These are phyloP conservation scores for Arxiozyma heterogenica DNA, from an alignment of 1,139 yeast genomes.

Conservation along the genomic window DNA sequence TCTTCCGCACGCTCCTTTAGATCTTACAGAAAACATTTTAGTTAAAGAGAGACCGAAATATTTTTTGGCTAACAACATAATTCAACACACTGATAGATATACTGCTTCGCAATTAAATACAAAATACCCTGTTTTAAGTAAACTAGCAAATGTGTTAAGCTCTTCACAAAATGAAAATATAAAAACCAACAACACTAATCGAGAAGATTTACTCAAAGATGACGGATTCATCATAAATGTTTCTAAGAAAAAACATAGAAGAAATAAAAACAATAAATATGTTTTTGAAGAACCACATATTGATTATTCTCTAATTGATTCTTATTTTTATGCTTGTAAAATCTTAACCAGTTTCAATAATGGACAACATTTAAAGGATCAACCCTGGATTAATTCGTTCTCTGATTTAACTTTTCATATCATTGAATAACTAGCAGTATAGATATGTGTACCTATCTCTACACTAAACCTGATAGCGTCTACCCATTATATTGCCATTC, in stretches of 20 bases:
- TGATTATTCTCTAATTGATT: conserved; percentile 32
- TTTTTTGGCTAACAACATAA: conserved; percentile 42
- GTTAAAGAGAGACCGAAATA: conserved; percentile 30
- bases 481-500: no score
- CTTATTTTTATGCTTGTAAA: conserved; percentile 32
- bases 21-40: conserved; percentile 43
- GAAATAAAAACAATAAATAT: conserved; percentile 28
- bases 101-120: conserved; percentile 36
- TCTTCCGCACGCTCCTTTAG: conserved; percentile 69
- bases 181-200: not conserved
- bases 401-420: conserved; percentile 44
- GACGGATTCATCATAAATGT: conserved; percentile 26
- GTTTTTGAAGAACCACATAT: conserved; percentile 32
- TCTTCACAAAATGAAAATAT: not conserved
- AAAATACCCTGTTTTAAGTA: conserved; percentile 38
- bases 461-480: no score
- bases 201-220: conserved; percentile 3
- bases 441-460: not conserved
- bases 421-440: conserved; percentile 6
- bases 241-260: conserved; percentile 27
- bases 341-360: conserved; percentile 18
- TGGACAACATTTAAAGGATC: conserved; percentile 17
- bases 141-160: conserved; percentile 31
- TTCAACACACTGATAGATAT: conserved; percentile 45
- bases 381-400: conserved; percentile 45